A percentile compares a stretch with the other conserved stretches of the same genome.
Evolutionary conservation across 208 protist species (phyloP).

Genomic region (Tritrichomonas foetus): DNA sequence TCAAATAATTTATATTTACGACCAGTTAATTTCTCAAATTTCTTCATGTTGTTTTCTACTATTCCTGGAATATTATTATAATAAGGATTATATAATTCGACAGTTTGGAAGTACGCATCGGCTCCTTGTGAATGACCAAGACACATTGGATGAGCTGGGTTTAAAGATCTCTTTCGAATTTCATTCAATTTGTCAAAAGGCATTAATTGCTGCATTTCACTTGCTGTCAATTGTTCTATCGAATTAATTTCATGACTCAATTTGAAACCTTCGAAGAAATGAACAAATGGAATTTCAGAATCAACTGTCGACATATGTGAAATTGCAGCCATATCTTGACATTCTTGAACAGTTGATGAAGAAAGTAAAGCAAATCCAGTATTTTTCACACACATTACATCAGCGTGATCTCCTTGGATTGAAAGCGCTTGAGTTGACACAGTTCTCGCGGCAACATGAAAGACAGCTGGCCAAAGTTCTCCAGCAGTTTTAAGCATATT

Average conservation of each 20-base stretch:
- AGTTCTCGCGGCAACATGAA: conserved; percentile 64
- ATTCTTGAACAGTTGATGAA: conserved; percentile 61
- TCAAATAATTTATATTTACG: not conserved
- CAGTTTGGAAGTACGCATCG: conserved; percentile 62
- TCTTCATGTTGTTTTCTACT: not conserved
- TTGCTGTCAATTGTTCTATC: not conserved
- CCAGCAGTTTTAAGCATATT: conserved; percentile 70
- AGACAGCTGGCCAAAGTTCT: conserved; percentile 62
- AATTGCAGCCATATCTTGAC: conserved; percentile 60
- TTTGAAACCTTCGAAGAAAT: conserved; percentile 56
- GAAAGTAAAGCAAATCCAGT: conserved; percentile 63
- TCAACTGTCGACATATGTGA: conserved; percentile 64
- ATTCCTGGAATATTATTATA: conserved; percentile 51
- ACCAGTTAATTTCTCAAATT: not conserved
- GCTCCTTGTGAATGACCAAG: conserved; percentile 55
- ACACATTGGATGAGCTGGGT: conserved; percentile 56
- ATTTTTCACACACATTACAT: conserved; percentile 58
- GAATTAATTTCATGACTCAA: conserved; percentile 43
- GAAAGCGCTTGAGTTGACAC: conserved; percentile 53
- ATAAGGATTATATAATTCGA: conserved; percentile 58
- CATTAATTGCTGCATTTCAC: conserved; percentile 43
- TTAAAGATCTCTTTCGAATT: conserved; percentile 54
- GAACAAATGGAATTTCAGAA: conserved; percentile 50
- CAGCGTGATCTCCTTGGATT: conserved; percentile 66
- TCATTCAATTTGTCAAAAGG: conserved; percentile 43